Evolutionary conservation across 116 monocot genomes (phyloP).

Genomic region (Cymodocea nodosa): DNA sequence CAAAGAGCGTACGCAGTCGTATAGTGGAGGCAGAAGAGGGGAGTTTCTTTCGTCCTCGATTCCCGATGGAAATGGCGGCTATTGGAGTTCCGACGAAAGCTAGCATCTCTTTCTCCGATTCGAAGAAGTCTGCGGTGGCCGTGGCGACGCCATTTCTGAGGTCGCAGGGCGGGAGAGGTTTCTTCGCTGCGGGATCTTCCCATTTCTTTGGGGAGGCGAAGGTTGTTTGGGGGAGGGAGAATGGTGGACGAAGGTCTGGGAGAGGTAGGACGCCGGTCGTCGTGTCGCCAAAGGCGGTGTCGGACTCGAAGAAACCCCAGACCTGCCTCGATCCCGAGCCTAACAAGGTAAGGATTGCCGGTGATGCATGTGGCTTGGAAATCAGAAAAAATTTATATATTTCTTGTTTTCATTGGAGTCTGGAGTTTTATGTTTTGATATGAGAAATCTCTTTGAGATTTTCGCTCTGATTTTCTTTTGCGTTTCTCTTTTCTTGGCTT

Average conservation of each 20-base stretch:
- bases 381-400: not conserved
- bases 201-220: conserved; percentile 12
- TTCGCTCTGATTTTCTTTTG: too few species aligned
- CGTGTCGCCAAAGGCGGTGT: conserved; percentile 70
- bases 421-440: not conserved
- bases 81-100: not conserved
- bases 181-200: conserved; percentile 10
- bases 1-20: too few species aligned
- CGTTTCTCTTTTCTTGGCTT: too few species aligned
- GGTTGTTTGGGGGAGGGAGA: not conserved
- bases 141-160: not conserved
- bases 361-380: not conserved
- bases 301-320: conserved; percentile 79
- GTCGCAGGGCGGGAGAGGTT: not conserved
- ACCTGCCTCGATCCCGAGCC: conserved; percentile 97
- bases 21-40: too few species aligned
- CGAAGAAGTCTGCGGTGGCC: not conserved
- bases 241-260: not conserved
- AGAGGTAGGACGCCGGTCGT: conserved; percentile 21
- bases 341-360: conserved; percentile 28
- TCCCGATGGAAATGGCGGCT: conserved; percentile 6
- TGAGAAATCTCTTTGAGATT: too few species aligned
- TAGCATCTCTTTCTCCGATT: not conserved
- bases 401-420: conserved; percentile 1
- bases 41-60: too few species aligned